Base-by-base conservation (phyloP, 164 flowering plant genomes). In the Buxus sempervirens region DNA sequence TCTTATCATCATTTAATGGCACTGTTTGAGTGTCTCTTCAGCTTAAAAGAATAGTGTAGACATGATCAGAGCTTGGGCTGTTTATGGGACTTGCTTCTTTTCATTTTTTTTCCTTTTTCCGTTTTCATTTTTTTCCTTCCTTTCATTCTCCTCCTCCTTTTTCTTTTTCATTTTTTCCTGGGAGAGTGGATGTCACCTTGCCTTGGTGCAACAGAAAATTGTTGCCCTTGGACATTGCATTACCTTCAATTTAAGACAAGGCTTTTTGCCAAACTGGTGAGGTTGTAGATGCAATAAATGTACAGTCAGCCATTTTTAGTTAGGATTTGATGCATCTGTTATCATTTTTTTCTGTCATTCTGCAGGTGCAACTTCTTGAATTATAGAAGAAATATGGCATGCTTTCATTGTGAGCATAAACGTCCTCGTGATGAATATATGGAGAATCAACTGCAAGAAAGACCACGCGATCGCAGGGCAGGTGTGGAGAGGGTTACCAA, bases 301-400 rank as follows among this genome's bases (percentile, higher is more conserved):
- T 63, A 27, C 68, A 26, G 24, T 61, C 23, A 26, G 23, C 2
- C 38, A n/a, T 61, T 71, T 67, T 69, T 0, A 0, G 14, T 19
- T 54, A 16, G 48, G 12, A 61, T n/a, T 67, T 62, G 59, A 69
- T 24, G 53, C 27, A 53, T 51, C 48, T 19, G 3, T 58, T 51
- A 59, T 59, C 25, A n/a, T 75, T 68, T 13, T 23, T 62, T 41
- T 19, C 58, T 62, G 20, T 58, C 7, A 6, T 65, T 22, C 59
- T 62, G 75, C 84, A 96, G 99, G 82, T 96, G 99, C 82, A 88
- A 96, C 80, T 96, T 93, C 84, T 83, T 96, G 75, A 96, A 96
- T 70, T 96, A 96, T 71, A 81, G 99, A 74, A 83, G 99, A 78
- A 96, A 96, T 76, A 80, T 86, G 85, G 86, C 75, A 38, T 96